A percentile compares a stretch with the other conserved stretches of the same genome.
These are phyloP conservation scores for Batkoa obscura DNA, from an alignment of 371 early-diverging fungal genomes.

Conservation along the genomic window DNA sequence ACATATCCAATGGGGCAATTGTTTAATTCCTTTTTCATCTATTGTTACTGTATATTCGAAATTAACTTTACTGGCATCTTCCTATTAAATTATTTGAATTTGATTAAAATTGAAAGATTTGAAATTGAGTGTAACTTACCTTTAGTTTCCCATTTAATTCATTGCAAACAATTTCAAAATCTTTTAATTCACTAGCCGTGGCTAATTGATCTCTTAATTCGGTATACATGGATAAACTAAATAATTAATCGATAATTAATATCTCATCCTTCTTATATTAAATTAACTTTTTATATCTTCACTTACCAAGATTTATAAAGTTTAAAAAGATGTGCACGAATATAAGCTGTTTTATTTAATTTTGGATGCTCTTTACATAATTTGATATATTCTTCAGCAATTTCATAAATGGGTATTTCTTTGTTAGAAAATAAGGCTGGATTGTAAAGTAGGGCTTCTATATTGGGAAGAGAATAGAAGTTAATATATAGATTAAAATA, in stretches of 20 bases:
- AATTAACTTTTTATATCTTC: background rate
- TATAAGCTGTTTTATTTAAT: constrained; percentile 33
- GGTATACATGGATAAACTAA: constrained; percentile 45
- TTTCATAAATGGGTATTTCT: constrained; percentile 43
- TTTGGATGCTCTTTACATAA: constrained; percentile 35
- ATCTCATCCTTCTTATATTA: too few species aligned
- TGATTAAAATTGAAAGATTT: background rate
- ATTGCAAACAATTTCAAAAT: constrained; percentile 26
- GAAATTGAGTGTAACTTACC: constrained; percentile 9
- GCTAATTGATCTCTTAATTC: constrained; percentile 60
- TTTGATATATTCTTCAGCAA: constrained; percentile 71
- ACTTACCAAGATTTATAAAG: constrained; percentile 44
- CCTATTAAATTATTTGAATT: constrained; percentile 9
- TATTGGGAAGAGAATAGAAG: too few species aligned
- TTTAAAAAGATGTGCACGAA: constrained; percentile 85
- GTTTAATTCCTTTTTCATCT: constrained; percentile 40
- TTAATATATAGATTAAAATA: background rate
- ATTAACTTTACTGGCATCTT: constrained; percentile 10
- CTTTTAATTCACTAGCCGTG: constrained; percentile 32
- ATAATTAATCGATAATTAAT: too few species aligned
- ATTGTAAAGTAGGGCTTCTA: constrained; percentile 78
- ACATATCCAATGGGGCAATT: constrained; percentile 45
- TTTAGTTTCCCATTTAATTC: constrained; percentile 32
- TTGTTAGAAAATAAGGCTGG: constrained; percentile 62
- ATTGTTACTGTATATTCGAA: constrained; percentile 12